A percentile compares a stretch with the other conserved stretches of the same genome.
Conservation (phyloP, 495 filamentous ascomycete species). For the Trichoderma asperelloides region DNA sequence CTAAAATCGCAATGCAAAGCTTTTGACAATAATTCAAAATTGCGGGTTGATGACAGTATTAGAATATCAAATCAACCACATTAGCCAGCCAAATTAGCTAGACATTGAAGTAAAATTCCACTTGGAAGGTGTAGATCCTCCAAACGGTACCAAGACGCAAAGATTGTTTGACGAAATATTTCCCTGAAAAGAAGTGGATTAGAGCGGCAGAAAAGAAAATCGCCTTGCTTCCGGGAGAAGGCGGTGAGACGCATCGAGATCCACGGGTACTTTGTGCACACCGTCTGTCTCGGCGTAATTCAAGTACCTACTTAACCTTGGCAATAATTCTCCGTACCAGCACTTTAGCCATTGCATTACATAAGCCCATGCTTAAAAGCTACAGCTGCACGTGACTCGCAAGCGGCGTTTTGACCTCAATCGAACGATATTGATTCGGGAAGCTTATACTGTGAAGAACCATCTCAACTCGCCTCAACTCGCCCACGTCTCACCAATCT, state of each 20-base stretch:
- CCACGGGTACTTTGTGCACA: too few relatives aligned
- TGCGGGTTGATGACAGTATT: not conserved
- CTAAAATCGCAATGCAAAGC: not conserved
- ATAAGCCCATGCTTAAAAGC: not conserved
- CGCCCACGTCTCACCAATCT: constrained; percentile 14
- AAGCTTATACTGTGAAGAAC: not conserved
- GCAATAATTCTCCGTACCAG: too few relatives aligned
- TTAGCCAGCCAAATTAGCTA: not conserved
- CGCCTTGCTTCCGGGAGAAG: not conserved
- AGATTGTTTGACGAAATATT: not conserved
- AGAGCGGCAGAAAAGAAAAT: constrained; percentile 6
- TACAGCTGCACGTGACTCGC: not conserved
- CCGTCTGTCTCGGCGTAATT: too few relatives aligned
- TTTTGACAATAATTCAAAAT: not conserved
- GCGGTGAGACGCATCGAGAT: constrained; percentile 3
- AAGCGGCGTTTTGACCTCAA: constrained; percentile 1
- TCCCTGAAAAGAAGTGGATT: not conserved
- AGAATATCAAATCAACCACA: not conserved
- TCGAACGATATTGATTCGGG: constrained; percentile 6
- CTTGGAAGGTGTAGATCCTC: not conserved
- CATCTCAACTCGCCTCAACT: constrained; percentile 3
- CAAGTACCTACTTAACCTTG: too few relatives aligned
- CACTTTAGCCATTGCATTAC: not conserved
- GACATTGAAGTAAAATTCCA: not conserved
- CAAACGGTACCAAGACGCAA: not conserved